Conservation (phyloP, 306 rosid genomes). For the Crataegus laevigata region DNA sequence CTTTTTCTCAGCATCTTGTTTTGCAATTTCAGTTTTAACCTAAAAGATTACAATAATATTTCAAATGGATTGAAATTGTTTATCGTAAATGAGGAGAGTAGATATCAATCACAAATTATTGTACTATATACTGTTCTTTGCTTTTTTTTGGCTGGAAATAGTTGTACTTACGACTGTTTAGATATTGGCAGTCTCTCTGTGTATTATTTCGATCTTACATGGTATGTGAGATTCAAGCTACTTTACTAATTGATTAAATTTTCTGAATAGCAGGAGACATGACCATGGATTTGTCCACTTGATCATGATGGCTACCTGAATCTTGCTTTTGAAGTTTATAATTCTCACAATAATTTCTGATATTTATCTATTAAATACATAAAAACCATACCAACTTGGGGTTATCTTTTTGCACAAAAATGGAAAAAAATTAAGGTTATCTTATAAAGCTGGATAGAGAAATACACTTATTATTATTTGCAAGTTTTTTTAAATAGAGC, state of each 20-base stretch:
- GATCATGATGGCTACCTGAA: neutral
- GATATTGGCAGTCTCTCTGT: slow-evolving; percentile 16
- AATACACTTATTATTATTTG: neutral
- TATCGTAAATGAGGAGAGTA: neutral
- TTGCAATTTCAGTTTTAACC: neutral
- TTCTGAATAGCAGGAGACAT: slow-evolving; percentile 1
- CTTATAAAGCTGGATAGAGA: neutral
- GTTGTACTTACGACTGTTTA: neutral
- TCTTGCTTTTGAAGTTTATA: neutral
- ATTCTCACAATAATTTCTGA: neutral
- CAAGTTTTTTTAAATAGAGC: neutral
- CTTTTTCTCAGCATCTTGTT: neutral
- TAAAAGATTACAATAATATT: neutral
- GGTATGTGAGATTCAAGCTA: slow-evolving; percentile 9
- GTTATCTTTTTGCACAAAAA: neutral
- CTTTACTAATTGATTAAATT: slow-evolving; percentile 12
- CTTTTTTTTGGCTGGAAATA: neutral
- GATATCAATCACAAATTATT: slow-evolving; percentile 8
- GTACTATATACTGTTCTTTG: neutral
- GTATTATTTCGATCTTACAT: slow-evolving; percentile 10
- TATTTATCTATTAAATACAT: neutral
- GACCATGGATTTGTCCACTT: neutral
- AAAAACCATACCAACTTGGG: neutral
- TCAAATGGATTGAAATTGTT: slow-evolving; percentile 1
- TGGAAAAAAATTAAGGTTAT: neutral